Evolutionary conservation across 306 rosid species (phyloP), one percentile per base, ranked within the genome.

Genomic region (Macrotyloma uniflorum): DNA sequence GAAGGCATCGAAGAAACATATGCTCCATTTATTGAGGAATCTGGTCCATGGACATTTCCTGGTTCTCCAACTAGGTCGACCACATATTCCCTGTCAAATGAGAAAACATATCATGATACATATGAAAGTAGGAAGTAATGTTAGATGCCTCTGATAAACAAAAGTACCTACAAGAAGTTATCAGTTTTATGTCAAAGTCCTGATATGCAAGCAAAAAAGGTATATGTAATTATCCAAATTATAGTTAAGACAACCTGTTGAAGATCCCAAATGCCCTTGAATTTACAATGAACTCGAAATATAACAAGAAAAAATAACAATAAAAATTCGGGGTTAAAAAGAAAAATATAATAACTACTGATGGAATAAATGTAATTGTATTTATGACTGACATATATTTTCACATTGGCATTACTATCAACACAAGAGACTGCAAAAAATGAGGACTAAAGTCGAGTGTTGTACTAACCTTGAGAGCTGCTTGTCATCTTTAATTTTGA

Each of bases 11-110:
- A 84, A 81, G 94, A 87, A 81, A 85, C 82, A 72, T 85, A 87
- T 76, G 92, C 97, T 87, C 98, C 99, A 62, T 95, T 95, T 64
- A 95, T 90, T 46, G 93, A 88, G 71, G 99, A 95, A 80, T 95
- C 99, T 77, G 98, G 98, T 63, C 90, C 90, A 36, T 87, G 97
- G 64, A 95, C 84, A 84, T 87, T 93, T 85, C 99, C 99, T 19
- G 98, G 99, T 84, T 95, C 88, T 83, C 99, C 98, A 76, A 95
- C 97, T 78, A 95, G 90, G 86, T 95, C 99, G 69, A 95, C 99
- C 18, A 95, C 94, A 78, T 91, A 95, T 76, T 95, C 99, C 96
- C 99, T 95, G 91, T 77, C 5, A 75, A 69, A 59, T 61, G 47
- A 77, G 23, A 72, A 49, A 63, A 36, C 63, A 72, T 13, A 51